A percentile compares a stretch with the other conserved stretches of the same genome.
Evolutionary conservation across 1,139 yeast species (phyloP).

Genomic region (Hansenula lynferdii): DNA sequence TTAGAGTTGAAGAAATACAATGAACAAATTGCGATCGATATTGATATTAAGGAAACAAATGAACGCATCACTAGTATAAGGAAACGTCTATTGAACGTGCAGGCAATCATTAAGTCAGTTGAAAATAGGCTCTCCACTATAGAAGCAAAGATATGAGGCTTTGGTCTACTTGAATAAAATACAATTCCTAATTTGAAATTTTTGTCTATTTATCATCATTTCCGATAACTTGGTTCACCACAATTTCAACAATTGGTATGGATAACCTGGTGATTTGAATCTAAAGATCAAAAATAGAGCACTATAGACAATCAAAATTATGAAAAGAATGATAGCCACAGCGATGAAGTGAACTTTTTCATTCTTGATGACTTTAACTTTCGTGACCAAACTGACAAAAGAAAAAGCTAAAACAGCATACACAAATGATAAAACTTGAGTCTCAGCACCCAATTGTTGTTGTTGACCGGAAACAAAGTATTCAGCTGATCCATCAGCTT

Average conservation of each 20-base stretch:
- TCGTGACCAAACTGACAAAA: conserved; percentile 44
- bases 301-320: conserved; percentile 49
- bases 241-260: conserved; percentile 36
- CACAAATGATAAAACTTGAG: conserved; percentile 65
- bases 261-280: conserved; percentile 58
- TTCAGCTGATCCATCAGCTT: conserved; percentile 48
- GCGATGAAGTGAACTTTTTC: conserved; percentile 40
- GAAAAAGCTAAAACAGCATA: conserved; percentile 54
- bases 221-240: no score
- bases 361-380: conserved; percentile 40
- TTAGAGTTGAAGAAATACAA: conserved; percentile 13
- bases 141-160: background rate
- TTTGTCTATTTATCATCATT: no score
- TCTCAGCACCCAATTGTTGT: conserved; percentile 74
- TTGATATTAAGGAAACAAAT: conserved; percentile 27
- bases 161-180: no score
- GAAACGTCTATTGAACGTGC: conserved; percentile 30
- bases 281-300: conserved; percentile 50
- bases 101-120: conserved; percentile 30
- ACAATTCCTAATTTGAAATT: no score
- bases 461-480: conserved; percentile 66
- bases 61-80: conserved; percentile 32
- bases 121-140: conserved; percentile 24
- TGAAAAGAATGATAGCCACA: conserved; percentile 33
- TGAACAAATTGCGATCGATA: conserved; percentile 10